phyloP scores from a whole-genome alignment of 169 alveolate genomes.

The Eimeria tenella region DNA sequence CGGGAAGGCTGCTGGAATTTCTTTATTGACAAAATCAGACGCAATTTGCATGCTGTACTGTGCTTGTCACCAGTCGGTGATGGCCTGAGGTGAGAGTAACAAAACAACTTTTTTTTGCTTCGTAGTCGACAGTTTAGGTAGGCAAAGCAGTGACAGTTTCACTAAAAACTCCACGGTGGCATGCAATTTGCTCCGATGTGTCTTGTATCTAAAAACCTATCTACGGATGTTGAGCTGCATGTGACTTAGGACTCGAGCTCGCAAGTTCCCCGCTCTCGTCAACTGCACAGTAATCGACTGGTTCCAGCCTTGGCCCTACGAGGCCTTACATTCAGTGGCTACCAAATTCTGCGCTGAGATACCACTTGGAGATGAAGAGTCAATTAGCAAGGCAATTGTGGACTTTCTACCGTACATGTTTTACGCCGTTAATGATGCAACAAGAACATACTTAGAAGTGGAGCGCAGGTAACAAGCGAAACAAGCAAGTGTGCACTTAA shows the following conservation, averaged over 20 bases:
- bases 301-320: constrained; percentile 98
- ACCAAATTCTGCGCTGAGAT: constrained; percentile 89
- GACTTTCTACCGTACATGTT: constrained; percentile 94
- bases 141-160: too few species aligned
- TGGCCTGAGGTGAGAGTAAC: constrained; percentile 85
- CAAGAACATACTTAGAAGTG: constrained; percentile 58
- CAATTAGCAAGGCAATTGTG: constrained; percentile 87
- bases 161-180: too few species aligned
- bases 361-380: constrained; percentile 89
- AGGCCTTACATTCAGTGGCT: constrained; percentile 95
- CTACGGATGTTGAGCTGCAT: background rate
- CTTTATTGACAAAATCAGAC: constrained; percentile 94
- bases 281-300: constrained; percentile 96
- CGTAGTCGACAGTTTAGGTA: too few species aligned
- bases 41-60: constrained; percentile 95
- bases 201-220: background rate
- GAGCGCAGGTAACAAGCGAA: constrained; percentile 55
- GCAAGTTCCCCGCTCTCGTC: constrained; percentile 96
- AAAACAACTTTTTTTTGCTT: too few species aligned
- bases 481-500: background rate
- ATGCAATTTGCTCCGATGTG: too few species aligned
- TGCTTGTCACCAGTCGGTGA: constrained; percentile 98
- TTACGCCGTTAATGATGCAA: constrained; percentile 81
- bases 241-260: constrained; percentile 86
- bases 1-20: constrained; percentile 95